Base-by-base conservation (phyloP, 2,329 filamentous ascomycete genomes). In the Lasiodiplodia hormozganensis region DNA sequence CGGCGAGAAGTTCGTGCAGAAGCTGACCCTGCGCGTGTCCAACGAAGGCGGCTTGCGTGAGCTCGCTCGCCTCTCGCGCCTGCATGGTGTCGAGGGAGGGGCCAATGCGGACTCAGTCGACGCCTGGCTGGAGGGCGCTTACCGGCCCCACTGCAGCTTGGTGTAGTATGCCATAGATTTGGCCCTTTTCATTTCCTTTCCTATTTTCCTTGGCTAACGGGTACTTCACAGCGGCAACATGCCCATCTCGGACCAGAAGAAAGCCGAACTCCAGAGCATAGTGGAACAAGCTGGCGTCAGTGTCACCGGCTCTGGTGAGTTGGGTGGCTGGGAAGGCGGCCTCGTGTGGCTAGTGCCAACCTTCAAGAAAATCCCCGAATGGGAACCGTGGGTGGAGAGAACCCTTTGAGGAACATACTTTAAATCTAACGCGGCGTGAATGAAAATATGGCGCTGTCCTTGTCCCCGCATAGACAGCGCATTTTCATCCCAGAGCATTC, bases 301-400 rank as follows among this genome's bases (percentile, higher is more conserved):
- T 28, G 47, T 78, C 21, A 67, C 70, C 23, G 74, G 72, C 34
- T 58, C 71, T 53, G 72, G 73, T 12, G 58, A 74, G 11, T 62
- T 77, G 58, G 72, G 71, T 18, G 73, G 74, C 7, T 81, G 78
- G 78, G 62, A 51, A 16, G 80, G 80, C 3, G 81, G 79, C 2
- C 71, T 69, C 58, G 73, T 83, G 18, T 80, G 81, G 65, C 74
- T 83, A 6, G 80, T 82, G 10, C 75, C 76, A 1, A 83, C 81
- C 0, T 75, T 78, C 67, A 74, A 73, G 54, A 70, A 75, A 10
- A 80, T 82, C 66, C 68, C 73, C 23, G 72, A 80, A 28, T 83
- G 81, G 81, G n/a, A 56, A 38, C 67, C 67, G 5, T 68, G 58
- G 67, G 67, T 40, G 25, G 40, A 57, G n/a, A 60, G 18, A 11